Conservation (phyloP, 1,139 yeast genomes). For the Tardiomyces blankii region DNA sequence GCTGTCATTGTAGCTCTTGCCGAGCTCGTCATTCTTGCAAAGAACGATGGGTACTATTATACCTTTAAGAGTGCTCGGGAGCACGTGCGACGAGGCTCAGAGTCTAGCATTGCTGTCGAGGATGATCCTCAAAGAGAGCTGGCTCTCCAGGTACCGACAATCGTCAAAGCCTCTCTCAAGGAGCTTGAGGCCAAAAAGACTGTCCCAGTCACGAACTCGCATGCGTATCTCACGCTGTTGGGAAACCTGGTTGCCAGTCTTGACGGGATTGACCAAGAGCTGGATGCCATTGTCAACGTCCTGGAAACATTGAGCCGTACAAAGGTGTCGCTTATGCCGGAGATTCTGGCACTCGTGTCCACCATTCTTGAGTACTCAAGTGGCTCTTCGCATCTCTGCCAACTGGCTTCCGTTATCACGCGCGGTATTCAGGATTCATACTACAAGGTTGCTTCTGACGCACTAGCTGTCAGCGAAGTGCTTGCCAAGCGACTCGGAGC, state of each 20-base stretch:
- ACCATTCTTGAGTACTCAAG: neutral
- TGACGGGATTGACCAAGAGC: constrained; percentile 1
- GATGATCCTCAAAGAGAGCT: constrained; percentile 16
- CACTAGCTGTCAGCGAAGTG: neutral
- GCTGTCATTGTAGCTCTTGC: constrained; percentile 24
- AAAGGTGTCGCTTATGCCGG: constrained; percentile 4
- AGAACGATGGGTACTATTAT: constrained; percentile 7
- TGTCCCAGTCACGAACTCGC: constrained; percentile 8
- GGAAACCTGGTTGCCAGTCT: constrained; percentile 1
- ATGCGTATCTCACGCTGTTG: constrained; percentile 9
- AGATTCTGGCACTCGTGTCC: neutral
- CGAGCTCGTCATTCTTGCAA: constrained; percentile 20
- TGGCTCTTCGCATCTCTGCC: neutral
- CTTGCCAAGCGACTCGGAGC: neutral
- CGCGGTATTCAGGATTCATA: neutral
- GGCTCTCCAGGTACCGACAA: constrained; percentile 9
- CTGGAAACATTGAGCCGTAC: constrained; percentile 5
- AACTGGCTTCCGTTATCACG: neutral
- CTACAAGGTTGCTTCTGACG: neutral
- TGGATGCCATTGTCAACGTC: constrained; percentile 6
- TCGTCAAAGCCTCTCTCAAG: constrained; percentile 11
- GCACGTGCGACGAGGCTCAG: constrained; percentile 15
- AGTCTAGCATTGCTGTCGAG: constrained; percentile 23
- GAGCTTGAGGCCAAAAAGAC: constrained; percentile 9
- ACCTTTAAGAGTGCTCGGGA: neutral